Conservation (phyloP, 345 rosid genomes). For the Pistacia integerrima region DNA sequence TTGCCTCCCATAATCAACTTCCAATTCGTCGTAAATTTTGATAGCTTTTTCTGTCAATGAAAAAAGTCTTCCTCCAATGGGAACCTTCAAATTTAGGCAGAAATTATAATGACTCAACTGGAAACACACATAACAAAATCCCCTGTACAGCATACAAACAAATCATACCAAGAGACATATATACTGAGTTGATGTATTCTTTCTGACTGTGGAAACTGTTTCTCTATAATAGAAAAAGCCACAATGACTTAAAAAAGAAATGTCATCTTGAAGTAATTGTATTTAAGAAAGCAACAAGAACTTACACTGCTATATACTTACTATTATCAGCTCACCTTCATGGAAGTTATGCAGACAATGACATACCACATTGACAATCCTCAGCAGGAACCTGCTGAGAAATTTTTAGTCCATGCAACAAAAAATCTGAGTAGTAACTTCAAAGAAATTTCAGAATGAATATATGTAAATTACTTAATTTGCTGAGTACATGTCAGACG, state of each 20-base stretch:
- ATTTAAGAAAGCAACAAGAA: neutral
- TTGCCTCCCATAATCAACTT: constrained; percentile 34
- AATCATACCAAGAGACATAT: neutral
- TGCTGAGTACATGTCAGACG: neutral
- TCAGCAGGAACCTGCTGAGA: neutral
- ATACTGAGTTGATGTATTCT: no score
- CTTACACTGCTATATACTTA: neutral
- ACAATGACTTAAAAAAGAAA: neutral
- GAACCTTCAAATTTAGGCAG: neutral
- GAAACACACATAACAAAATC: neutral
- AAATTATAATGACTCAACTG: neutral
- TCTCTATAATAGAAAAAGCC: neutral
- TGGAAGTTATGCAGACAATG: neutral
- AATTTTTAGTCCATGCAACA: neutral
- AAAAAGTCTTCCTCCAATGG: neutral
- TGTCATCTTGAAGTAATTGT: neutral
- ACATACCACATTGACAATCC: neutral
- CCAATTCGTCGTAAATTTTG: neutral
- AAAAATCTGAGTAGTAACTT: no score
- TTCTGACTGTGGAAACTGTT: neutral
- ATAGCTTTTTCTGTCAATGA: neutral
- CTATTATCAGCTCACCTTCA: neutral
- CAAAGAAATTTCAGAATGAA: no score
- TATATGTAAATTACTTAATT: neutral
- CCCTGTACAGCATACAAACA: neutral